Base-by-base conservation (phyloP, 2,329 filamentous ascomycete species). In the Epichloe gansuensis region DNA sequence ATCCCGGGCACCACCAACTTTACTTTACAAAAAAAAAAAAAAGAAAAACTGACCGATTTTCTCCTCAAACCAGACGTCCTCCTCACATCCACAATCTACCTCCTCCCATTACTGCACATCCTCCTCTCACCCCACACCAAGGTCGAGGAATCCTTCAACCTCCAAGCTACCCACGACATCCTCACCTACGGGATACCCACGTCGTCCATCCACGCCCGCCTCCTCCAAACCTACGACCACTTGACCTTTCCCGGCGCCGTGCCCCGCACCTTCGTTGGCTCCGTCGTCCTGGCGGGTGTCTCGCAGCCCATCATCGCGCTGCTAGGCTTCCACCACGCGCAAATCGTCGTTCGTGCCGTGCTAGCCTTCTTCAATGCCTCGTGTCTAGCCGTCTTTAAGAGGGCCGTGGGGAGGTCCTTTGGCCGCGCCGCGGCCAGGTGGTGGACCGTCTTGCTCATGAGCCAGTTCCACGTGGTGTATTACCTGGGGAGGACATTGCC, bases 131-230 rank as follows among this genome's bases (percentile, higher is more conserved):
- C 93, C 1, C 91, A 94, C 71, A 96, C 90, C 53, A 98, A 98
- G 68, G 93, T 98, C 54, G 93, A 98, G 68, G 93, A 98, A 69
- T 97, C 91, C 0, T 97, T 98, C 78, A 95, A 95, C 66, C 81
- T 97, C 53, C 93, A 98, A 67, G 93, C 93, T 5, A 79, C 83
- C 3, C 93, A 97, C 68, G 93, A 98, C 66, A 85, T 98, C 38
- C 68, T 95, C 54, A 77, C 79, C 39, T 89, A 93, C 65, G 89
- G 89, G 25, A 81, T 87, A 1, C 87, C 88, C 0, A 76, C 73
- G 1, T 64, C 68, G 21, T 36, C 15, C 47, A 13, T 51, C 12
- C 21, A 27, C 23, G 65, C 73, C 12, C 76, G 74, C 40, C 70
- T 93, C 15, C 74, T 74, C 15, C 63, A 73, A 3, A 71, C 79